These are phyloP conservation scores for Maudiozyma humilis DNA, from an alignment of 1,139 yeast species.

Conservation along the genomic window DNA sequence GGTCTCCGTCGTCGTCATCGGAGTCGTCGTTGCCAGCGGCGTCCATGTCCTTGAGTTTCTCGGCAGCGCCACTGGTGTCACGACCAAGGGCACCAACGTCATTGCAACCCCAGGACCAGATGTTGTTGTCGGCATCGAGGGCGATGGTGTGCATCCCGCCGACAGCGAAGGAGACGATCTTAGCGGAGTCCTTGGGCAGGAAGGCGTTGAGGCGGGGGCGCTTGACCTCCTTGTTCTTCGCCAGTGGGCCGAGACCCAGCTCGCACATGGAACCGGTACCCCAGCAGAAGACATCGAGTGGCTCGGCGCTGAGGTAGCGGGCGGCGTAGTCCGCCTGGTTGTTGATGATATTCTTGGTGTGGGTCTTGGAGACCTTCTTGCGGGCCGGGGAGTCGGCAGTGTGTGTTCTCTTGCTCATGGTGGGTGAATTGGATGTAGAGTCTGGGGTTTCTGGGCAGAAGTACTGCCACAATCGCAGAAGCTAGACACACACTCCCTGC, in stretches of 20 bases:
- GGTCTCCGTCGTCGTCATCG: conserved; percentile 68
- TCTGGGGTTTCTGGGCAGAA: too few relatives aligned
- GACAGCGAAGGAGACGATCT: conserved; percentile 76
- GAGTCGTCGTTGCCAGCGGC: conserved; percentile 42
- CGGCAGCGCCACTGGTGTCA: conserved; percentile 57
- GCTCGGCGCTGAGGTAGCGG: conserved; percentile 29
- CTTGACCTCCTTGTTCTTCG: conserved; percentile 83
- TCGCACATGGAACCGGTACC: conserved; percentile 98
- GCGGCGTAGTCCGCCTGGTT: conserved; percentile 26
- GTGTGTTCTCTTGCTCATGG: conserved; percentile 4
- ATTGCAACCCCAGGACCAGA: conserved; percentile 98
- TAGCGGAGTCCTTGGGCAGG: conserved; percentile 50
- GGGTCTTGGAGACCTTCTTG: conserved; percentile 24
- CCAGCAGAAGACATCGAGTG: conserved; percentile 79
- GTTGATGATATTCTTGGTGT: conserved; percentile 24
- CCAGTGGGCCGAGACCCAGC: conserved; percentile 84
- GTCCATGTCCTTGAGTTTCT: conserved; percentile 57
- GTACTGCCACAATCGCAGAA: too few relatives aligned
- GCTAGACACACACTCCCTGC: too few relatives aligned
- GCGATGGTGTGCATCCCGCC: conserved; percentile 96
- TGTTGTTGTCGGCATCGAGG: conserved; percentile 57
- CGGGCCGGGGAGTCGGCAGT: not conserved
- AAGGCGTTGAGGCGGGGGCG: conserved; percentile 87
- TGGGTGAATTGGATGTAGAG: not conserved
- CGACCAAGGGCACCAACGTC: conserved; percentile 93